Base-by-base conservation (phyloP, 768 basidiomycete species). In the Tephrocybe sp. region DNA sequence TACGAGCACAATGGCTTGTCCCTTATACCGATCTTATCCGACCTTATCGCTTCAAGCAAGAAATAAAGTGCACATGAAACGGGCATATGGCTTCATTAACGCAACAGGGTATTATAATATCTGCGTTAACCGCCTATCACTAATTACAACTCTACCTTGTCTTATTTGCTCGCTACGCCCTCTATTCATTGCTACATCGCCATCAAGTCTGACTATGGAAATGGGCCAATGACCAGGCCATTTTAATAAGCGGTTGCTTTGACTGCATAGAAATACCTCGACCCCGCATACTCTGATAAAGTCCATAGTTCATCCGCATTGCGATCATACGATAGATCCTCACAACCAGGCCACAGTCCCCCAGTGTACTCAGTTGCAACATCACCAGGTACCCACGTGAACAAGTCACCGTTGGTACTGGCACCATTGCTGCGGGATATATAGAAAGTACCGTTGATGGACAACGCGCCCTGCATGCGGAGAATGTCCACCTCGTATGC, bases 401-500 rank as follows among this genome's bases (percentile, higher is more conserved):
- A 25, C 19, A 54, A 32, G 36, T 54, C 53, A 3, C 53, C 49
- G 22, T 46, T 54, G 36, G 53, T 50, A 13, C 37, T 26, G 24
- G 44, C 24, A 8, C 52, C 52, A 15, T 54, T 54, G 31, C 52
- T 54, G 16, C 52, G 47, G 11, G 52, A 54, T n/a, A 54, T 49
- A 15, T 49, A 54, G 30, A 49, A 54, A 32, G 42, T 54, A 6
- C 47, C 52, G 15, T 54, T 54, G 32, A 54, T 54, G 15, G 53
- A 54, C 11, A 45, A 34, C 6, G 48, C 53, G 12, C 53, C 53
- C 27, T 54, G 53, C 53, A 54, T 54, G 21, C 53, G 53, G 9
- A 54, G 44, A 22, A 54, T 50, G 27, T 54, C 53, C 13, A 54
- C 44, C 18, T 54, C 34, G 43, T 45, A 54, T n/a, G 53, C 53